These are phyloP conservation scores for Boletellus ananas DNA, from an alignment of 768 basidiomycete species.

Conservation along the genomic window DNA sequence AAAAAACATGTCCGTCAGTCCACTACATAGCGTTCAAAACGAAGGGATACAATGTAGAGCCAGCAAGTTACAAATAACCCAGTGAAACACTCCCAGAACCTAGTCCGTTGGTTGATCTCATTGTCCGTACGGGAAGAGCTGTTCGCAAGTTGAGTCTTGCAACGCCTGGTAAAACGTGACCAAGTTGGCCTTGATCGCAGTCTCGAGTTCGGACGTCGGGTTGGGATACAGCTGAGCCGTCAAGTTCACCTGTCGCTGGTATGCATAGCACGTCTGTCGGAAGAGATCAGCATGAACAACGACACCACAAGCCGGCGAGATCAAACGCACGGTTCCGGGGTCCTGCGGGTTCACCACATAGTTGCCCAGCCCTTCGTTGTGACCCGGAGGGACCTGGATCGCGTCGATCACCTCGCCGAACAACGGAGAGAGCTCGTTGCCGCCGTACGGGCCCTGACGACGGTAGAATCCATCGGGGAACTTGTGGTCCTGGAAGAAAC, in stretches of 20 bases:
- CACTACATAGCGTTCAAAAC: too few species aligned
- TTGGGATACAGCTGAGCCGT: constrained; percentile 20
- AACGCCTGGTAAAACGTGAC: constrained; percentile 12
- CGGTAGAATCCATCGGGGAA: constrained; percentile 20
- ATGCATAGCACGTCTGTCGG: constrained; percentile 16
- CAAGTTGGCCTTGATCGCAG: constrained; percentile 23
- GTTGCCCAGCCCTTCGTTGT: constrained; percentile 16
- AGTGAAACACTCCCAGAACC: too few species aligned
- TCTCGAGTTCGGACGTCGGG: constrained; percentile 15
- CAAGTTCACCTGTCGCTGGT: constrained; percentile 20
- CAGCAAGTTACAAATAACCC: too few species aligned
- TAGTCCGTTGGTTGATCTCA: neutral
- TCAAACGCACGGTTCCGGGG: constrained; percentile 10
- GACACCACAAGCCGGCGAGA: neutral
- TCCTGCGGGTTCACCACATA: constrained; percentile 13
- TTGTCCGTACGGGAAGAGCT: constrained; percentile 16
- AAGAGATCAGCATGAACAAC: neutral
- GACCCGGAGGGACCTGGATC: constrained; percentile 12
- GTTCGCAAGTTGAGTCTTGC: constrained; percentile 8
- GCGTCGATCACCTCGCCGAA: neutral
- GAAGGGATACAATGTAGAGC: too few species aligned
- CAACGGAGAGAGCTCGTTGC: neutral
- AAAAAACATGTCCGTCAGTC: too few species aligned
- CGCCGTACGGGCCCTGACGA: constrained; percentile 15
- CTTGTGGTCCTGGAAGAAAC: constrained; percentile 17